These are phyloP conservation scores for Moesziomyces antarcticus DNA, from an alignment of 1,284 basidiomycete genomes.

Conservation along the genomic window DNA sequence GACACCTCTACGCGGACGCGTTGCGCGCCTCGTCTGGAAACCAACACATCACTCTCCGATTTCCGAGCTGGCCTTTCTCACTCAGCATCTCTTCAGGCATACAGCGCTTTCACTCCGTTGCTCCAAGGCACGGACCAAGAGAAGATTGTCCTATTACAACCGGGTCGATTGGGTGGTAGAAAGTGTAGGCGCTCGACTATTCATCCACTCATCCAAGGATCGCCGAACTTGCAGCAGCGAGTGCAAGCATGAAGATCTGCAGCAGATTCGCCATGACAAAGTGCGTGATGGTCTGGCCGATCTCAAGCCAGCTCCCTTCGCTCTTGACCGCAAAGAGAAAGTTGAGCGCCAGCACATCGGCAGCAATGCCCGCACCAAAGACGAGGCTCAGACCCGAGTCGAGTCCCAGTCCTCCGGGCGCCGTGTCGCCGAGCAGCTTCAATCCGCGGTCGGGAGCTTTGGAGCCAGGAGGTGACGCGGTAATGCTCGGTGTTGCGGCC, in stretches of 20 bases:
- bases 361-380: slow-evolving; percentile 55
- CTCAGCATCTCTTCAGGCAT: neutral
- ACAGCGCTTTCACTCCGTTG: too few species aligned
- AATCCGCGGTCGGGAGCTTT: slow-evolving; percentile 31
- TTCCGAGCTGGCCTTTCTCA: neutral
- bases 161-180: neutral
- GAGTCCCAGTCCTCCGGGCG: slow-evolving; percentile 55
- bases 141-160: neutral
- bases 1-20: neutral
- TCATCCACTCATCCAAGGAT: slow-evolving; percentile 21
- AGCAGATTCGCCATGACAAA: slow-evolving; percentile 85
- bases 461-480: slow-evolving; percentile 1
- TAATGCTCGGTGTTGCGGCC: slow-evolving; percentile 13
- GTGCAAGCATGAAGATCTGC: slow-evolving; percentile 74
- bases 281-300: slow-evolving; percentile 87
- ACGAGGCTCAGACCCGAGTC: slow-evolving; percentile 41
- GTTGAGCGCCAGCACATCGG: slow-evolving; percentile 73
- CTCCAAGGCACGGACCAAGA: too few species aligned
- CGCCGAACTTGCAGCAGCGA: slow-evolving; percentile 36
- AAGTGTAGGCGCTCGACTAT: neutral
- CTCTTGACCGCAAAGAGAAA: slow-evolving; percentile 88
- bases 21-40: neutral
- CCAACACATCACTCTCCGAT: neutral
- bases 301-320: slow-evolving; percentile 88
- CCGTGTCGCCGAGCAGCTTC: slow-evolving; percentile 40